Conservation (phyloP, 306 rosid species). For the Trifolium dubium region DNA sequence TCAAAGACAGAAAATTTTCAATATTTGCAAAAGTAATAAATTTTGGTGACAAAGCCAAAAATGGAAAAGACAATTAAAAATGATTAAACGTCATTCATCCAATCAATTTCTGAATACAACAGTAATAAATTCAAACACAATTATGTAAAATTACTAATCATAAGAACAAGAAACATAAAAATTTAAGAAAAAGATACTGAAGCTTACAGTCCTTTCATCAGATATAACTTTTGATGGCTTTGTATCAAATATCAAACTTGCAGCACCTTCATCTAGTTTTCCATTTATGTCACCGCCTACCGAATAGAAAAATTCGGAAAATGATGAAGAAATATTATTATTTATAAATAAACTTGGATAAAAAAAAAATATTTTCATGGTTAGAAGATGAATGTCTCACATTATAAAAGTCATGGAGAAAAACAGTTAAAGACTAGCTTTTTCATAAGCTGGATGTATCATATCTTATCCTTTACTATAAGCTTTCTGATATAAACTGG, state of each 20-base stretch:
- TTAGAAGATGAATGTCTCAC: conserved; percentile 7
- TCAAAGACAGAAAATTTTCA: background rate
- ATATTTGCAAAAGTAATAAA: conserved; percentile 1
- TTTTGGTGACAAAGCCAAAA: conserved; percentile 15
- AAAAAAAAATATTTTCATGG: too few species aligned
- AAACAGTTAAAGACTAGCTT: background rate
- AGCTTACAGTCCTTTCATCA: conserved; percentile 83
- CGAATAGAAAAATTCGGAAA: conserved; percentile 55
- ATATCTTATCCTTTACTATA: background rate
- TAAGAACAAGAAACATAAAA: conserved; percentile 28
- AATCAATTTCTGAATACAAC: conserved; percentile 31
- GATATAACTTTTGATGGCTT: conserved; percentile 94
- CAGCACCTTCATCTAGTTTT: conserved; percentile 84
- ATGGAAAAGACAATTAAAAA: conserved; percentile 19
- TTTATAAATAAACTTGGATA: conserved; percentile 33
- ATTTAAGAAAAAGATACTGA: conserved; percentile 36
- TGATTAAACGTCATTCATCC: conserved; percentile 23
- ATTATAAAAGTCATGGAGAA: conserved; percentile 8
- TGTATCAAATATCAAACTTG: conserved; percentile 79
- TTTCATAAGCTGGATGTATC: background rate
- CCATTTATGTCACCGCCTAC: conserved; percentile 81
- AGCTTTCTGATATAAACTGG: too few species aligned
- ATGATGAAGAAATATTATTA: conserved; percentile 2
- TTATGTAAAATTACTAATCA: conserved; percentile 12
- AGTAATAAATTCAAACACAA: conserved; percentile 26